Evolutionary conservation across 768 basidiomycete species (phyloP), one percentile per base, ranked within the genome.

Genomic region (Rhizopogon vulgaris): DNA sequence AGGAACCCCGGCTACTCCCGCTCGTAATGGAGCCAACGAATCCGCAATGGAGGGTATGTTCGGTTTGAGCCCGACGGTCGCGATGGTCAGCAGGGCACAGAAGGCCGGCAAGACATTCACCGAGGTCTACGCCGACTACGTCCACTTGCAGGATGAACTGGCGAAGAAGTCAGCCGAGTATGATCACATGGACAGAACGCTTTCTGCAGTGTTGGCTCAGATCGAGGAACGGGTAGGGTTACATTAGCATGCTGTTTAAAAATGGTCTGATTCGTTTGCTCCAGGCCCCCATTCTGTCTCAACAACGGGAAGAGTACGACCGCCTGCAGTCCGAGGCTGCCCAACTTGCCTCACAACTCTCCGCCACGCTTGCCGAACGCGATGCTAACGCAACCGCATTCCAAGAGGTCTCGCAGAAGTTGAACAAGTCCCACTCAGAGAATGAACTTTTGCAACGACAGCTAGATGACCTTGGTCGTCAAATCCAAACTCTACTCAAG

Each of bases 71-170:
- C 92, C 94, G 1, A 90, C 94, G 0, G 88, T 94, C 11, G 85
- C 87, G 4, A 83, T 95, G 73, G 91, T 86, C 6, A 84, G 84
- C 69, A 82, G 77, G 55, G 80, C 85, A 18, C 92, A 94, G 71
- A 83, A 81, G 66, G 80, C 75, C 25, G 91, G 90, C 27, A 90
- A 89, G 76, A 89, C 88, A 1, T 95, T 95, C 71, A 95, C 95
- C 0, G 90, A 96, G 62, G 85, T 98, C 18, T 97, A 96, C 65
- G 79, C 88, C 14, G 92, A 96, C 63, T 91, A 91, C 58, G 84
- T 95, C 34, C 79, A 82, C 49, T 77, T 94, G 38, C 87, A 96
- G 65, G 89, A 90, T 24, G 88, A 93, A 28, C 83, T 84, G 51
- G 78, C 81, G 17, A 78, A 75, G 65, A 90, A 92, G 68, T 83